A percentile compares a stretch with the other conserved stretches of the same genome.
These are phyloP conservation scores for Aspergillus panamensis DNA, from an alignment of 495 filamentous ascomycete genomes.

Conservation along the genomic window DNA sequence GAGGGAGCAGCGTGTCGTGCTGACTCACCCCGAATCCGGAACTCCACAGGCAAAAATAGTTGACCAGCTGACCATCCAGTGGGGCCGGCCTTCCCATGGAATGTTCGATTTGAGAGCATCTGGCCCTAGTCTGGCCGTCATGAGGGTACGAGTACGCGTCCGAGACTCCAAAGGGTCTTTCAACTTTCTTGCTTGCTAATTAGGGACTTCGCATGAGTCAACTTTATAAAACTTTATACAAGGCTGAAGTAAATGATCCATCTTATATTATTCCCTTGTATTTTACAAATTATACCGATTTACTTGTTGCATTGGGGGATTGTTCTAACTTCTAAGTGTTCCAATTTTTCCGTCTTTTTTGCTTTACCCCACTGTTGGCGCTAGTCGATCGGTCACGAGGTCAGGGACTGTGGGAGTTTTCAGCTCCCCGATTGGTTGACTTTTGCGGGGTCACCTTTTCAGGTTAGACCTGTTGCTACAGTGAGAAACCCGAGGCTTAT, in stretches of 20 bases:
- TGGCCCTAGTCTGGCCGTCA: slow-evolving; percentile 5
- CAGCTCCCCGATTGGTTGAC: slow-evolving; percentile 12
- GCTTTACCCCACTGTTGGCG: slow-evolving; percentile 4
- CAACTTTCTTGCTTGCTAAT: background rate
- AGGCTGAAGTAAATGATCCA: too few species aligned
- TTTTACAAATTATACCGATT: too few species aligned
- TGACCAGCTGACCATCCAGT: slow-evolving; percentile 22
- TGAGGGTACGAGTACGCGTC: slow-evolving; percentile 6
- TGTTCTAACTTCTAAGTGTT: too few species aligned
- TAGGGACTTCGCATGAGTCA: background rate
- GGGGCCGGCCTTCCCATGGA: slow-evolving; percentile 25
- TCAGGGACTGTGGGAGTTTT: slow-evolving; percentile 8
- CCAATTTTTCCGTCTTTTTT: background rate
- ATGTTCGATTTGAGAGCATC: slow-evolving; percentile 20
- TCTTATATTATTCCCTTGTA: too few species aligned
- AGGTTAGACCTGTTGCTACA: slow-evolving; percentile 12
- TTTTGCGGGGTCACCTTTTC: slow-evolving; percentile 20
- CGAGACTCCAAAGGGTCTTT: slow-evolving; percentile 1
- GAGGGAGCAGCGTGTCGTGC: background rate
- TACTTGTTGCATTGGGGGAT: too few species aligned
- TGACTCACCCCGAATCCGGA: background rate
- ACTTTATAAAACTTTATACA: too few species aligned
- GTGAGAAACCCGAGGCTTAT: slow-evolving; percentile 7
- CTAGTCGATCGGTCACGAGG: slow-evolving; percentile 15
- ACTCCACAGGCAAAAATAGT: slow-evolving; percentile 19